phyloP scores from a whole-genome alignment of 148 eudicot genomes.

The Rhododendron henanense region DNA sequence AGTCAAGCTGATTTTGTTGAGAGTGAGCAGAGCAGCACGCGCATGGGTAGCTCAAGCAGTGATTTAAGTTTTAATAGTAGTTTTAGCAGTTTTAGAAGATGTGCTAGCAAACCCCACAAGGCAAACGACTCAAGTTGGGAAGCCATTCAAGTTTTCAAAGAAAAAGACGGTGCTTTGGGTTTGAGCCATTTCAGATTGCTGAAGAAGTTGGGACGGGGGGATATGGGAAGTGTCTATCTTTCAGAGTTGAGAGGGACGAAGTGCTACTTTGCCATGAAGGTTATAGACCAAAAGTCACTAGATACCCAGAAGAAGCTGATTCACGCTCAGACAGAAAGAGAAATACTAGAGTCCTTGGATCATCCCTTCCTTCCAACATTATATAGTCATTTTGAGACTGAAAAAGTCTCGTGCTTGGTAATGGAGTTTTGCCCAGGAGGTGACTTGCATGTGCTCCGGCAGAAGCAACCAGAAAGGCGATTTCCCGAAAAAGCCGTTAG shows the following conservation, averaged over 20 bases:
- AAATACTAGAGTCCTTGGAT: conserved; percentile 80
- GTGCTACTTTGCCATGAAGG: conserved; percentile 93
- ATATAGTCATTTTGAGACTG: conserved; percentile 82
- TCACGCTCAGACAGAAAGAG: conserved; percentile 90
- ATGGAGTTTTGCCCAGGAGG: conserved; percentile 99
- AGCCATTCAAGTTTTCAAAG: conserved; percentile 79
- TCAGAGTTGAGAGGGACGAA: conserved; percentile 85
- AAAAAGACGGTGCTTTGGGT: conserved; percentile 69
- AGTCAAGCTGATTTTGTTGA: conserved; percentile 59
- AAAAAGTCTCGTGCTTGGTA: conserved; percentile 84
- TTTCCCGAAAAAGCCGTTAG: conserved; percentile 89
- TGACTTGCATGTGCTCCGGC: conserved; percentile 82
- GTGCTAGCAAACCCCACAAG: conserved; percentile 81
- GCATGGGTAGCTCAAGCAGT: conserved; percentile 77
- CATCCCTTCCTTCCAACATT: conserved; percentile 90
- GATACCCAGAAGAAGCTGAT: conserved; percentile 84
- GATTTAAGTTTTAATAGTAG: conserved; percentile 82
- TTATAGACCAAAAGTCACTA: conserved; percentile 81
- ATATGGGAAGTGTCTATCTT: conserved; percentile 91
- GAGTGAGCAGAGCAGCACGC: conserved; percentile 74
- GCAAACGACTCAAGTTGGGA: conserved; percentile 87
- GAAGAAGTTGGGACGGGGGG: conserved; percentile 92
- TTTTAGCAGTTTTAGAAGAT: conserved; percentile 82
- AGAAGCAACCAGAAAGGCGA: conserved; percentile 82
- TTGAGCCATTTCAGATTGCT: conserved; percentile 76